Evolutionary conservation across 2,329 filamentous ascomycete genomes (phyloP).

Genomic region (Aaosphaeria pasadenensis): DNA sequence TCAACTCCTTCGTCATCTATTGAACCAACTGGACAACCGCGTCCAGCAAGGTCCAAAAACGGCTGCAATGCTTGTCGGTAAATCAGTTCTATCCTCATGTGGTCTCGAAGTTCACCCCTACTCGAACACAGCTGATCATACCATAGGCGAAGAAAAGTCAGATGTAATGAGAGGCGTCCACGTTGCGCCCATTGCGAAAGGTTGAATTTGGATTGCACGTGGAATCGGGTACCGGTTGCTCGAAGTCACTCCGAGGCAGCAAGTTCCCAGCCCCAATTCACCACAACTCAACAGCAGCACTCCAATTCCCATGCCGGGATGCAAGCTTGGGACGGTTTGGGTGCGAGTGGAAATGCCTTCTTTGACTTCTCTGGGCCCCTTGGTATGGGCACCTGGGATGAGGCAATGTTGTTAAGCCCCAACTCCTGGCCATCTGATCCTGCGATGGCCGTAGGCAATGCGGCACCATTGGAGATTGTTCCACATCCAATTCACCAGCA

Average conservation of each 20-base stretch:
- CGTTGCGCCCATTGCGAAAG: constrained; percentile 54
- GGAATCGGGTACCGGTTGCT: constrained; percentile 35
- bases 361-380: constrained; percentile 28
- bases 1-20: constrained; percentile 6
- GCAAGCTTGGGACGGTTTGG: constrained; percentile 16
- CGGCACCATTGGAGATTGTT: constrained; percentile 11
- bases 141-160: constrained; percentile 51
- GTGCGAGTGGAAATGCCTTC: constrained; percentile 13
- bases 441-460: constrained; percentile 7
- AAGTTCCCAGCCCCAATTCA: constrained; percentile 10
- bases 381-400: constrained; percentile 26
- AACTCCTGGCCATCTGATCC: constrained; percentile 28
- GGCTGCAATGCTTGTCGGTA: constrained; percentile 31
- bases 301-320: neutral
- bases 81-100: neutral
- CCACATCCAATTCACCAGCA: constrained; percentile 15
- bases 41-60: constrained; percentile 28
- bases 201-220: constrained; percentile 53
- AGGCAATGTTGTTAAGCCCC: constrained; percentile 29
- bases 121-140: constrained; percentile 5
- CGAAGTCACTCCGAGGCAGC: constrained; percentile 14
- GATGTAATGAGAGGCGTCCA: constrained; percentile 54
- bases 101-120: neutral
- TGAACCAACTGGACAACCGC: constrained; percentile 4
- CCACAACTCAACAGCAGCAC: neutral